Conservation (phyloP, 345 rosid species). For the Diplotaxis tenuifolia region DNA sequence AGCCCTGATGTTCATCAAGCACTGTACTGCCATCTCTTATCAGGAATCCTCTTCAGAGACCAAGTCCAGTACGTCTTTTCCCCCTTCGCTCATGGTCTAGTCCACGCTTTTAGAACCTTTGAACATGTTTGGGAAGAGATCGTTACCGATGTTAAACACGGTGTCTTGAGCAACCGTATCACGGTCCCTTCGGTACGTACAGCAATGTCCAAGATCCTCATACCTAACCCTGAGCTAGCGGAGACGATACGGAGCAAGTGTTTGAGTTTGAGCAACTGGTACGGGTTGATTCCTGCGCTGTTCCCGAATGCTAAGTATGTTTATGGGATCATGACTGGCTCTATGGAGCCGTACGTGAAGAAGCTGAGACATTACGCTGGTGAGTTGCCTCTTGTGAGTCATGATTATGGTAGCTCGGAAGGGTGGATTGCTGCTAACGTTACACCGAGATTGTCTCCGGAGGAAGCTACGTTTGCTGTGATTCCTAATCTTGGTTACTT, state of each 20-base stretch:
- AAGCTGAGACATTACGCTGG: slow-evolving; percentile 90
- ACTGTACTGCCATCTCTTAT: slow-evolving; percentile 88
- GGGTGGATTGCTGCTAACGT: slow-evolving; percentile 96
- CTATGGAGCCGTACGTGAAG: slow-evolving; percentile 83
- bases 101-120: slow-evolving; percentile 77
- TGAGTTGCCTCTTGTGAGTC: slow-evolving; percentile 73
- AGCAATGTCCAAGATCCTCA: slow-evolving; percentile 76
- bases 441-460: slow-evolving; percentile 67
- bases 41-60: slow-evolving; percentile 71
- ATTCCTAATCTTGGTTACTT: slow-evolving; percentile 86
- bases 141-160: slow-evolving; percentile 56
- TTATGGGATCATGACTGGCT: slow-evolving; percentile 97
- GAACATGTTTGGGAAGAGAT: slow-evolving; percentile 88
- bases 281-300: slow-evolving; percentile 74
- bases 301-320: slow-evolving; percentile 87
- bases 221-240: slow-evolving; percentile 70
- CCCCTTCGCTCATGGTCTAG: slow-evolving; percentile 79
- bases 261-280: slow-evolving; percentile 77
- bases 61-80: slow-evolving; percentile 74
- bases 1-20: slow-evolving; percentile 89
- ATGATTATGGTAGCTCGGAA: slow-evolving; percentile 94
- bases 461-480: slow-evolving; percentile 65
- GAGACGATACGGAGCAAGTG: slow-evolving; percentile 55
- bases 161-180: slow-evolving; percentile 55
- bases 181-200: slow-evolving; percentile 54